phyloP scores from a whole-genome alignment of 2,329 filamentous ascomycete species.

The Pseudovirgaria hyperparasitica region DNA sequence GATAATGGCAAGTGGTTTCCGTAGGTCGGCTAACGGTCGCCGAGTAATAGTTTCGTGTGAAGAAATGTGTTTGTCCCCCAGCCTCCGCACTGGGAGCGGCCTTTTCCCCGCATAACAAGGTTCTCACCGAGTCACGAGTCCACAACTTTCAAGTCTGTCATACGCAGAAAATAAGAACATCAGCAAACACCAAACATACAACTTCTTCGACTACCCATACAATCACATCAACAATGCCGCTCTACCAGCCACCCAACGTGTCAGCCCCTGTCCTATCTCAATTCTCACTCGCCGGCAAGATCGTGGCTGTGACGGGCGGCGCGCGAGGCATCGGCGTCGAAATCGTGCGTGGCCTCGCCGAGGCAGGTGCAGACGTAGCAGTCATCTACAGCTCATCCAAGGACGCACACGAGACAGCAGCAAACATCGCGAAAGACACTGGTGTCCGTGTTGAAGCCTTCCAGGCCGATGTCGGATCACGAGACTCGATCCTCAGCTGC shows the following conservation, averaged over 20 bases:
- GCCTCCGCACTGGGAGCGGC: no score
- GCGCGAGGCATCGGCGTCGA: constrained; percentile 6
- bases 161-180: no score
- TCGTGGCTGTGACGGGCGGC: constrained; percentile 6
- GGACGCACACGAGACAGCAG: constrained; percentile 8
- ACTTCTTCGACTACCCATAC: no score
- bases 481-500: constrained; percentile 6
- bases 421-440: constrained; percentile 7
- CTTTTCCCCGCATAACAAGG: no score
- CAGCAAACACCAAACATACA: no score
- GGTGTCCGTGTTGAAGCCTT: constrained; percentile 9
- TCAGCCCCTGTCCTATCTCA: constrained; percentile 4
- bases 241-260: constrained; percentile 6
- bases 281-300: constrained; percentile 6
- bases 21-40: no score
- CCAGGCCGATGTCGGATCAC: constrained; percentile 8
- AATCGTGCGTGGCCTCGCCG: constrained; percentile 5
- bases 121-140: no score
- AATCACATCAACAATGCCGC: no score
- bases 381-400: constrained; percentile 10
- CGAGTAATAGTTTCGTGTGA: no score
- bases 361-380: constrained; percentile 5
- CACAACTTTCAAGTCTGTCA: no score
- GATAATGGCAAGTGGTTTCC: no score
- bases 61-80: no score